Percentiles rank a stretch among this genome's conserved stretches.
phyloP scores from a whole-genome alignment of 2,329 filamentous ascomycete genomes.

The Ilyonectria mors-panacis region DNA sequence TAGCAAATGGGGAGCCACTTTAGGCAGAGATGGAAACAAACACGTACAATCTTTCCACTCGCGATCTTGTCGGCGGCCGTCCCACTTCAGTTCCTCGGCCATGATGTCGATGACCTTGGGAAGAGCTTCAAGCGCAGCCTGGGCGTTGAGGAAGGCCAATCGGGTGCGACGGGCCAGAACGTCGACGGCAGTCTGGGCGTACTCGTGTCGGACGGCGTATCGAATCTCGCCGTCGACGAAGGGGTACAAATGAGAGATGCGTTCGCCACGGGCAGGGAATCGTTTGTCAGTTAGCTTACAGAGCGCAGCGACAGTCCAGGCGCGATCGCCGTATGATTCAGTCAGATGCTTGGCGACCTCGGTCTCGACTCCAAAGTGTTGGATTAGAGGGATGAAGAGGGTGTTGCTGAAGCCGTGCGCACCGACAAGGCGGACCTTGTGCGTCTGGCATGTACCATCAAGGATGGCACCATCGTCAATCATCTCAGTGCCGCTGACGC shows the following conservation, averaged over 20 bases:
- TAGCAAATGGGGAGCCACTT: constrained; percentile 14
- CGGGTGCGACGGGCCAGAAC: constrained; percentile 88
- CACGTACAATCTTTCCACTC: constrained; percentile 84
- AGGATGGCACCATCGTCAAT: constrained; percentile 78
- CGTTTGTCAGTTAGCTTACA: constrained; percentile 82
- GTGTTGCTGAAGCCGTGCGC: constrained; percentile 90
- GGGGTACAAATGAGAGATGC: constrained; percentile 85
- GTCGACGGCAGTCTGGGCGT: constrained; percentile 91
- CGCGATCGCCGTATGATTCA: constrained; percentile 90
- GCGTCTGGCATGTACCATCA: constrained; percentile 83
- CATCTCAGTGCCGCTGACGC: constrained; percentile 78
- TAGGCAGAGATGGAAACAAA: constrained; percentile 22
- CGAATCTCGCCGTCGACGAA: constrained; percentile 94
- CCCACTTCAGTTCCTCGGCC: constrained; percentile 87
- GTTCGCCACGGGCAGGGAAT: constrained; percentile 86
- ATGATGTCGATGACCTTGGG: constrained; percentile 92
- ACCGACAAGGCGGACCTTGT: constrained; percentile 84
- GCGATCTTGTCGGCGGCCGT: constrained; percentile 76
- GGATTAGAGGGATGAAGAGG: constrained; percentile 94
- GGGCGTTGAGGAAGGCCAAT: constrained; percentile 91
- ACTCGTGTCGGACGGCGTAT: constrained; percentile 90
- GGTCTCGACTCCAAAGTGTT: constrained; percentile 92
- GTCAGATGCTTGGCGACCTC: constrained; percentile 92
- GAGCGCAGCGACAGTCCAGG: constrained; percentile 90
- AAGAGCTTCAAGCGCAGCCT: constrained; percentile 89